These are phyloP conservation scores for Amanita fuliginea DNA, from an alignment of 768 basidiomycete genomes.

Conservation along the genomic window DNA sequence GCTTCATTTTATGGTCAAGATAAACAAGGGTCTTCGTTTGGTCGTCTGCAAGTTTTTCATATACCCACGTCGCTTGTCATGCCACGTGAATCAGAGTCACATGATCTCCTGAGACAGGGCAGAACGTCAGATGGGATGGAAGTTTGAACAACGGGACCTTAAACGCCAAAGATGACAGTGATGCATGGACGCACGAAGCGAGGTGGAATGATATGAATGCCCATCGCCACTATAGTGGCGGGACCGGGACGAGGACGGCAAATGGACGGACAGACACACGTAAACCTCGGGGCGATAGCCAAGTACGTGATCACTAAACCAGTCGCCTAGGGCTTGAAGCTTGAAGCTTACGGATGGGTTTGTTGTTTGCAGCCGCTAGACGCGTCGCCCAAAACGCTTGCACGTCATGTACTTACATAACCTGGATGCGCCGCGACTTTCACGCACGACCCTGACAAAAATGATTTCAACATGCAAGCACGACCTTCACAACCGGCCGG, in stretches of 20 bases:
- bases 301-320: background rate
- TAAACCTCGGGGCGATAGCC: background rate
- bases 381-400: background rate
- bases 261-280: background rate
- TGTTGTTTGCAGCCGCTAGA: background rate
- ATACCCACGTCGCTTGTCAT: background rate
- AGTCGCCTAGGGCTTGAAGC: background rate
- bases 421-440: no score
- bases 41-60: no score
- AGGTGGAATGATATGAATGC: background rate
- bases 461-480: no score
- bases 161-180: background rate
- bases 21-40: no score
- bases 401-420: no score
- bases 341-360: background rate
- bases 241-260: background rate
- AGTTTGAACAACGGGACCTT: conserved; percentile 1
- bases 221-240: background rate
- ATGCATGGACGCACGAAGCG: background rate
- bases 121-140: conserved; percentile 12
- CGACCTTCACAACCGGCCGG: background rate
- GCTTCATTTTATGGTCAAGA: no score
- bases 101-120: background rate
- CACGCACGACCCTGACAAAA: no score
- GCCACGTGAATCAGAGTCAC: background rate